Conservation (phyloP, 163 green algal species). For the Smithsoniella earleae region DNA sequence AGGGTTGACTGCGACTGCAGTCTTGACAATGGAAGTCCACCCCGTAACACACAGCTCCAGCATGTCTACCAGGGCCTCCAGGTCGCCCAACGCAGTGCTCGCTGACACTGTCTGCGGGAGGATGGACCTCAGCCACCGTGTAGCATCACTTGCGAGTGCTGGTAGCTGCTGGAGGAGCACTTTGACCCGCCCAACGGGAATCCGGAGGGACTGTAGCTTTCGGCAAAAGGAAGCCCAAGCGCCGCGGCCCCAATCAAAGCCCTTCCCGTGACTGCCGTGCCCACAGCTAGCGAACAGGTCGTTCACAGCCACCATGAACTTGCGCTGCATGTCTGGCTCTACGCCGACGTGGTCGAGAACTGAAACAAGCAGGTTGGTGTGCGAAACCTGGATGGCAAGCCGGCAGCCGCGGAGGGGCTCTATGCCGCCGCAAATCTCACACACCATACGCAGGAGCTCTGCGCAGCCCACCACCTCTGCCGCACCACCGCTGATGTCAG, state of each 20-base stretch:
- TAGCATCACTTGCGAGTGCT: slow-evolving; percentile 4
- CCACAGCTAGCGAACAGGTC: no score
- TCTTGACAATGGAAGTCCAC: no score
- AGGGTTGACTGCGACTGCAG: background rate
- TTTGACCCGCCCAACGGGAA: slow-evolving; percentile 9
- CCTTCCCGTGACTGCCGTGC: no score
- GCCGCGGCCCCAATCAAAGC: no score
- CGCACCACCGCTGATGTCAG: no score
- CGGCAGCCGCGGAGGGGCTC: background rate
- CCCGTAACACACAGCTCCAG: background rate
- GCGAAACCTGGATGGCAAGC: background rate
- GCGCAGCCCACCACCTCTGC: no score
- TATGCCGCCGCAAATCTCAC: background rate
- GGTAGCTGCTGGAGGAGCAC: background rate
- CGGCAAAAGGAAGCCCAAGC: slow-evolving; percentile 23
- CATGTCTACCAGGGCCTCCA: slow-evolving; percentile 3
- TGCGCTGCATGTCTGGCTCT: no score
- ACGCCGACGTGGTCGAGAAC: slow-evolving; percentile 11
- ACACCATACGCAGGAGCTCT: slow-evolving; percentile 12
- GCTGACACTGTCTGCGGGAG: background rate
- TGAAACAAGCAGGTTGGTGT: background rate
- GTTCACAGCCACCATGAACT: no score
- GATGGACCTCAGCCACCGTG: background rate
- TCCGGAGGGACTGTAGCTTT: background rate
- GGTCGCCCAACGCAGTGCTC: no score